Evolutionary conservation across 2,329 filamentous ascomycete species (phyloP), one percentile per base, ranked within the genome.

Genomic region (Pseudocercospora pini-densiflorae): DNA sequence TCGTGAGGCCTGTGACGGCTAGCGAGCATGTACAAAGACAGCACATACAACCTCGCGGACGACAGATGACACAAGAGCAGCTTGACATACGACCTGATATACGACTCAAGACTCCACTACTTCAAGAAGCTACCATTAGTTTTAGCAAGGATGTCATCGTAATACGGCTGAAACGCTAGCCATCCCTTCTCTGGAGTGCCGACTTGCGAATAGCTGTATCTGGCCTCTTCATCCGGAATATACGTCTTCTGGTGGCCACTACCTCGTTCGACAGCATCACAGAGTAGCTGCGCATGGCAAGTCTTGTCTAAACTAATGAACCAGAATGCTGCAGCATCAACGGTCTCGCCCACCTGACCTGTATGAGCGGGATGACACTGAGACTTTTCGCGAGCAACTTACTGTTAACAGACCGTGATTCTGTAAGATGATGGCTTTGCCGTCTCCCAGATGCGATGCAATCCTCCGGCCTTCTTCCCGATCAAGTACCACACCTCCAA

Each of bases 121-220:
- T 80, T 78, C 68, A 86, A 73, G 65, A 86, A 86, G 61, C 77
- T 79, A 0, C 84, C 84, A 49, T 80, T 79, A 1, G 83, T 85
- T 77, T 81, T 85, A 9, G 80, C 81, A 43, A 85, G 68, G n/a
- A 84, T 77, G 69, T 86, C 83, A 73, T 87, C 84, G 70, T 84
- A 86, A 68, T 86, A 85, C 10, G 81, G 80, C 70, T 86, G 84
- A 64, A 86, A 86, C 27, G 51, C 60, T 19, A 69, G 62, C 83
- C 82, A 86, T 0, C 83, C 84, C 70, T 86, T 86, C 73, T 82
- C 82, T 0, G 83, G 80, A 36, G 76, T 81, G 1, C 81, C 82
- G 1, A 83, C 79, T 62, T 80, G 78, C 67, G 76, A 72, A 63
- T 79, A 82, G 33, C 76, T 79, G 66, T 78, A 78, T 5, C 64